Evolutionary conservation across 192 early-diverging fungal genomes (phyloP).

Genomic region (Rhizoclosmatium globosum): DNA sequence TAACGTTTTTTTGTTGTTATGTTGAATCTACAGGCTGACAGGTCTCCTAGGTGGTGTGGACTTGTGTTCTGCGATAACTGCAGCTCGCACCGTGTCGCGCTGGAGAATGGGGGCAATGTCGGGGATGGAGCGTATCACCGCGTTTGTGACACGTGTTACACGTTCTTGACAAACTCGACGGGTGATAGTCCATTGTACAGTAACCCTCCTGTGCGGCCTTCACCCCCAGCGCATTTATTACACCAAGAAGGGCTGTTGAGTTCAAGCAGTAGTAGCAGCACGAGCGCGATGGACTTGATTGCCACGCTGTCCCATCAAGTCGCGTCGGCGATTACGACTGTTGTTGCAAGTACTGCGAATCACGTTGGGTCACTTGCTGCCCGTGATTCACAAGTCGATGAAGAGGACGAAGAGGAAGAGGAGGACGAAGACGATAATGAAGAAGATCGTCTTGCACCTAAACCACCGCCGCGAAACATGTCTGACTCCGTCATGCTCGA

Average conservation of each 20-base stretch:
- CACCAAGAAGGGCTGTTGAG: neutral
- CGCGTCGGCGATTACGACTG: neutral
- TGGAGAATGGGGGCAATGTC: constrained; percentile 50
- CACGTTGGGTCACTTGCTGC: neutral
- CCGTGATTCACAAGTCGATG: neutral
- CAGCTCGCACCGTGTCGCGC: constrained; percentile 60
- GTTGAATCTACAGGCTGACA: neutral
- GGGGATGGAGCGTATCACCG: constrained; percentile 53
- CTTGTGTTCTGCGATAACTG: constrained; percentile 84
- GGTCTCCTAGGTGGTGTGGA: constrained; percentile 74
- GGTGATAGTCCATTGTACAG: neutral
- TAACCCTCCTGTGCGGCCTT: neutral
- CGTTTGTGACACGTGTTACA: constrained; percentile 66
- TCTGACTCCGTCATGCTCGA: constrained; percentile 69
- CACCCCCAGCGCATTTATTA: neutral
- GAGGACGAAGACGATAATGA: neutral
- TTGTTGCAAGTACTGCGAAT: neutral
- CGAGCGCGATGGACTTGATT: constrained; percentile 21
- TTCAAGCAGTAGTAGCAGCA: neutral
- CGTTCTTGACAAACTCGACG: neutral
- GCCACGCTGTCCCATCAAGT: neutral
- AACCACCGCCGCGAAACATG: neutral
- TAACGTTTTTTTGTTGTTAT: constrained; percentile 15
- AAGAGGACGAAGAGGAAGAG: constrained; percentile 17
- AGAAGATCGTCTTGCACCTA: constrained; percentile 1